Evolutionary conservation across 352 stramenopile species (phyloP), one percentile per base, ranked within the genome.

Genomic region (Stramenopiles sp.): DNA sequence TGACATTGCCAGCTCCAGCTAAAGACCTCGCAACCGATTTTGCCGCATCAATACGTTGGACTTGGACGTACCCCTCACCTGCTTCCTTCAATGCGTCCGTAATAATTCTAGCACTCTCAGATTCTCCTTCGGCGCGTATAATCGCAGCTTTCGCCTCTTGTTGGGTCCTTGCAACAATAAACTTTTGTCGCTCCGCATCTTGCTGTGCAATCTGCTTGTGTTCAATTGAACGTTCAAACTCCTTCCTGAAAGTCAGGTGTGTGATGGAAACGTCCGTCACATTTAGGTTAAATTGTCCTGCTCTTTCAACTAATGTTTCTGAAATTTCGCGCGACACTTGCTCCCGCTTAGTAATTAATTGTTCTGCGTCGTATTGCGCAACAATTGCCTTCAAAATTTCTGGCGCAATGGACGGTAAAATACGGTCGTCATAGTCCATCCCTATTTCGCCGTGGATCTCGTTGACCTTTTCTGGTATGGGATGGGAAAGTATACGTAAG

Each of bases 261-360:
- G 97, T 99, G 86, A 99, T 99, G 76, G 96, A 97, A 83, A 99
- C 97, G 86, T 99, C 97, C 85, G 99, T 97, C 83, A 99, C 90
- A 71, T 94, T 93, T 76, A 99, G 87, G 90, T 98, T 93, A 87
- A 99, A 99, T 82, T 97, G 90, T 81, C 90, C 90, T 32, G 95
- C 96, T 80, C 97, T 92, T 84, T 97, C 92, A 82, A 94, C 95
- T 81, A 99, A 91, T 86, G 97, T 94, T 75, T 92, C 88, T 83
- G 95, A 94, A 84, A 99, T 99, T 85, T 97, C 91, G 83, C 88
- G 83, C 67, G 92, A 98, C 71, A 99, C 95, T 87, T 98, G 93
- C 81, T 97, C 95, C 91, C 97, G 95, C 86, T 98, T 97, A 80
- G 94, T 98, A 44, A 99, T 87, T 31, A 99, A 90, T 86, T 99